These are phyloP conservation scores for Coffea eugenioides DNA, from an alignment of 257 asterid species.

Conservation along the genomic window DNA sequence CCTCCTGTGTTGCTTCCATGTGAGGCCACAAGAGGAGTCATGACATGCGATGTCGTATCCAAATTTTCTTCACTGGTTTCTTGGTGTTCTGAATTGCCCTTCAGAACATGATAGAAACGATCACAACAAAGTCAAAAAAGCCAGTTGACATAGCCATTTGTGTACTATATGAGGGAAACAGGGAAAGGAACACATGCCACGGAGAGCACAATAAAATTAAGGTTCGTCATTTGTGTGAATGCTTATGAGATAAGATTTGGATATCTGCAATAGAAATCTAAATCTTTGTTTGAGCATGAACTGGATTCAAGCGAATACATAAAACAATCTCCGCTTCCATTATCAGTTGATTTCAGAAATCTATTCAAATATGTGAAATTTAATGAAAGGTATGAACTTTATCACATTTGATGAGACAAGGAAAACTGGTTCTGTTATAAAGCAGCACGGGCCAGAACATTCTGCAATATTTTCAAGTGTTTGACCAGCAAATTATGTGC, in stretches of 20 bases:
- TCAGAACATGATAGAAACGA: conserved; percentile 63
- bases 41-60: conserved; percentile 26
- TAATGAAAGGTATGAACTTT: background rate
- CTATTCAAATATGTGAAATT: background rate
- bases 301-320: background rate
- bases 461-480: background rate
- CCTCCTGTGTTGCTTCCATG: conserved; percentile 56
- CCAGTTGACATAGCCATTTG: conserved; percentile 45
- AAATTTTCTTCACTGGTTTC: conserved; percentile 35
- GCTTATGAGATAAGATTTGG: background rate
- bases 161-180: conserved; percentile 37
- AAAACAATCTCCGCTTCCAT: background rate
- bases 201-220: background rate
- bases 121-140: conserved; percentile 52
- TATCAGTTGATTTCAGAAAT: background rate
- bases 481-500: background rate
- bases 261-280: background rate
- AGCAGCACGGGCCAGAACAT: background rate
- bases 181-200: conserved; percentile 25
- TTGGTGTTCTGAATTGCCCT: conserved; percentile 56
- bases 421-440: background rate
- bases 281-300: too few species aligned
- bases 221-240: background rate
- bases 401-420: background rate
- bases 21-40: conserved; percentile 40